These are phyloP conservation scores for Debaryomyces subglobosus DNA, from an alignment of 1,139 yeast species.

Conservation along the genomic window DNA sequence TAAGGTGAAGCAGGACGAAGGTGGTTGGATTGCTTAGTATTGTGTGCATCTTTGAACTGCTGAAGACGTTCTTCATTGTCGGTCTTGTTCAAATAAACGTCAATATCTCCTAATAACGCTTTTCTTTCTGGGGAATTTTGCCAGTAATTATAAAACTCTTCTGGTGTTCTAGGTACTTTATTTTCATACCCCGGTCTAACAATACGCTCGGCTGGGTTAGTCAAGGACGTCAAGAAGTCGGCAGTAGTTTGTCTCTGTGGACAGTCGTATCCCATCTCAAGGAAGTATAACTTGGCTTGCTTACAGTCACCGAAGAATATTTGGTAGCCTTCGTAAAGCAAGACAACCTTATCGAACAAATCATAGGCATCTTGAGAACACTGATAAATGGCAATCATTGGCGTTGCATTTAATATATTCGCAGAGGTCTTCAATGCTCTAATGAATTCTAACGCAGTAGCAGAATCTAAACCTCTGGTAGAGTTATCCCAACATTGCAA, in stretches of 20 bases:
- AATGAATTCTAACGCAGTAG: constrained; percentile 51
- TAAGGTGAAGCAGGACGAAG: constrained; percentile 31
- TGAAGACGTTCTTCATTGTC: constrained; percentile 13
- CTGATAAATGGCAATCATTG: constrained; percentile 49
- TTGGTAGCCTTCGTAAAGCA: constrained; percentile 48
- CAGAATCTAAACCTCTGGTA: constrained; percentile 53
- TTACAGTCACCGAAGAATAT: constrained; percentile 41
- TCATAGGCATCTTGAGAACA: constrained; percentile 51
- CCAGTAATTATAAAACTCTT: constrained; percentile 31
- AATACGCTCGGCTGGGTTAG: constrained; percentile 71
- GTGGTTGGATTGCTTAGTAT: constrained; percentile 33
- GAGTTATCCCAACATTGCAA: constrained; percentile 54
- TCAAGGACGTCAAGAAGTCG: constrained; percentile 48
- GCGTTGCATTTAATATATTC: constrained; percentile 36
- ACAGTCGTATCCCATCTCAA: constrained; percentile 50
- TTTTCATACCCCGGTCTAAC: constrained; percentile 50
- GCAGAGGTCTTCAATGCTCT: constrained; percentile 45
- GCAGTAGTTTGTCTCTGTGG: constrained; percentile 68
- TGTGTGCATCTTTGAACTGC: constrained; percentile 25
- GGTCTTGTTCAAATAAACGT: constrained; percentile 16
- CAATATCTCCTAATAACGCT: constrained; percentile 21
- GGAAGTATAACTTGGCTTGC: constrained; percentile 40
- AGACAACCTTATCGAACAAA: constrained; percentile 46
- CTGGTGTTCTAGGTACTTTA: constrained; percentile 30
- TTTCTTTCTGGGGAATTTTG: constrained; percentile 23